These are phyloP conservation scores for Fusarium coffeatum DNA, from an alignment of 2,329 filamentous ascomycete genomes.

Conservation along the genomic window DNA sequence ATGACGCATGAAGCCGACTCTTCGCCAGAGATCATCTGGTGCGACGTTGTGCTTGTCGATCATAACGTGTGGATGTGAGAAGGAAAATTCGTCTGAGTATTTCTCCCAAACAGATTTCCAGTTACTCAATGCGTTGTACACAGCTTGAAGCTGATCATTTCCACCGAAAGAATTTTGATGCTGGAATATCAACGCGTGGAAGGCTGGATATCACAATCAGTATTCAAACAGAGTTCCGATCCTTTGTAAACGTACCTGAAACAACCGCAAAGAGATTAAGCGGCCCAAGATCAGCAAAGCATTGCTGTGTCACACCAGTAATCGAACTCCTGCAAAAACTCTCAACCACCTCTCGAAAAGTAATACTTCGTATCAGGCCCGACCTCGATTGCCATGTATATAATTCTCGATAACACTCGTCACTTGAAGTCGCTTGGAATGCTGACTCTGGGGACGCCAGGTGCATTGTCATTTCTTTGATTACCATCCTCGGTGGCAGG, in stretches of 20 bases:
- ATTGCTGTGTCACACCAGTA: background rate
- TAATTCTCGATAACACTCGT: background rate
- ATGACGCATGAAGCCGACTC: background rate
- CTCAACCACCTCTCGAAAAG: background rate
- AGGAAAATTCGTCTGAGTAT: background rate
- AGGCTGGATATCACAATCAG: background rate
- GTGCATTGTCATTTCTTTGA: constrained; percentile 6
- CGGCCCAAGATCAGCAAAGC: background rate
- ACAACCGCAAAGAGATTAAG: background rate
- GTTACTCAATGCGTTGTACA: background rate
- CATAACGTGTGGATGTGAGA: background rate
- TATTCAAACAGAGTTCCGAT: no score
- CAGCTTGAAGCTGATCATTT: background rate
- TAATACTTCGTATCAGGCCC: fast-evolving
- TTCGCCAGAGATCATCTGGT: background rate
- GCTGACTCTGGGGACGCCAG: background rate
- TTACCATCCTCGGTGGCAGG: background rate
- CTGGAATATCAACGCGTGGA: background rate
- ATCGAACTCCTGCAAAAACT: background rate
- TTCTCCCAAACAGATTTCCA: constrained; percentile 8
- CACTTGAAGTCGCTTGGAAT: background rate
- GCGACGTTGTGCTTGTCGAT: background rate
- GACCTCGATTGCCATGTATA: background rate
- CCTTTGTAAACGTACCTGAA: background rate
- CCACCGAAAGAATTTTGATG: background rate